Evolutionary conservation across 2,329 filamentous ascomycete species (phyloP), one percentile per base, ranked within the genome.

Genomic region (Scopulariopsis brevicaulis): DNA sequence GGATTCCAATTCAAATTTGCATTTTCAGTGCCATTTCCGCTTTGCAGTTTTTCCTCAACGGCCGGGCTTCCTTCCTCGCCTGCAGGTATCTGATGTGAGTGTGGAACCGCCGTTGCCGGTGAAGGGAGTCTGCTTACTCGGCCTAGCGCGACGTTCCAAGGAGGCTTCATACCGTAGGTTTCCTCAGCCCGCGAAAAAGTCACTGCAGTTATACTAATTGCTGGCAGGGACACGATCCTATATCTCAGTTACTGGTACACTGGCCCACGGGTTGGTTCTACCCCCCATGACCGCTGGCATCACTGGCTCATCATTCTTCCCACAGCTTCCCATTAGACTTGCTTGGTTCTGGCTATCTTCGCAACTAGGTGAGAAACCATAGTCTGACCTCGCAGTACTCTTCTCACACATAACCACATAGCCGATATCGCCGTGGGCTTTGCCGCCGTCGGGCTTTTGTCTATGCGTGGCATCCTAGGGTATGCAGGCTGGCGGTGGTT

Each of bases 231-330:
- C 61, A 68, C 65, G 46, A 80, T 85, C 56, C 70, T 85, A 0
- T 88, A 87, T 65, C 73, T 88, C 1, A 83, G 78, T 32, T 89
- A 89, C 67, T 90, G 84, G 70, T 90, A 89, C 69, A 89, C 80
- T 12, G 79, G 82, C 2, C 77, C 51, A 62, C 75, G 59, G 79
- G 68, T 70, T 43, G 61, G 66, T 56, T 1, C 4, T 14, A 3
- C 35, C 12, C 11, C 8, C 25, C 10, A 43, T 37, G 8, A 8
- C 4, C 37, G 20, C 8, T 43, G 25, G 20, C 24, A 28, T 12
- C 10, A 10, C 10, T 55, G 15, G 40, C 60, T 65, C 7, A 65
- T 54, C n/a, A 28, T 56, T 3, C 11, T 11, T 18, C 4, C 22
- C 2, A 2, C 20, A 88, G 67, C 74, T 89, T 1, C 84, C 86